A percentile compares a stretch with the other conserved stretches of the same genome.
These are phyloP conservation scores for Aphanomyces astaci DNA, from an alignment of 352 stramenopile species.

Conservation along the genomic window DNA sequence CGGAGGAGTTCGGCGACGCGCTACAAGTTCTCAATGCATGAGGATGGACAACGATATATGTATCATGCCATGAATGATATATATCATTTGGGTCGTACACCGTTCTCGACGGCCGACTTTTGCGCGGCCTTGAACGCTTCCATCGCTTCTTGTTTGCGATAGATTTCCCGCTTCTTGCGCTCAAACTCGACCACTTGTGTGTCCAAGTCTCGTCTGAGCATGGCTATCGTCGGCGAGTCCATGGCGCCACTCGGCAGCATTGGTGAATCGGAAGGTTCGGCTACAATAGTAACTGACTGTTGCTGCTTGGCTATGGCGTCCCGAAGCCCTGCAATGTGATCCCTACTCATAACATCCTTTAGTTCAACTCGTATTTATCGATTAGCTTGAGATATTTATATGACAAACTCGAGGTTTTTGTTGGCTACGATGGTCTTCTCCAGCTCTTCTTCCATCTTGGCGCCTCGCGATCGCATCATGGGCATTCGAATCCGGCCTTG, in stretches of 20 bases:
- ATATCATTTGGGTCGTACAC: no score
- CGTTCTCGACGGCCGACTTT: slow-evolving; percentile 41
- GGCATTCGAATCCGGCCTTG: slow-evolving; percentile 31
- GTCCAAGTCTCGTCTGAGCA: slow-evolving; percentile 34
- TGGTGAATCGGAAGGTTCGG: not conserved
- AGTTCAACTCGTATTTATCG: no score
- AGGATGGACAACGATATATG: no score
- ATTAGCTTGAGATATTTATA: no score
- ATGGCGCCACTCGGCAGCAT: not conserved
- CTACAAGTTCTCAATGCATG: no score
- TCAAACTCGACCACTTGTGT: slow-evolving; percentile 54
- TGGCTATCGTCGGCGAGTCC: slow-evolving; percentile 26
- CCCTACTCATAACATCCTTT: slow-evolving; percentile 24
- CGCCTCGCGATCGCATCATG: slow-evolving; percentile 48
- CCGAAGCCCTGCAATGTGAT: slow-evolving; percentile 42
- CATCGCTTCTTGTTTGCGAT: slow-evolving; percentile 65
- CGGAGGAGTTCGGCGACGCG: slow-evolving; percentile 19
- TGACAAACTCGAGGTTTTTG: slow-evolving; percentile 20
- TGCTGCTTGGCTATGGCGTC: slow-evolving; percentile 38
- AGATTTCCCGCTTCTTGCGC: slow-evolving; percentile 41
- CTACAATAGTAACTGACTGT: no score
- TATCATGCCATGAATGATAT: no score
- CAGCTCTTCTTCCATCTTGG: slow-evolving; percentile 63
- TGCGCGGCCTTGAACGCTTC: slow-evolving; percentile 57
- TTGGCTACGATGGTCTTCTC: slow-evolving; percentile 40